These are phyloP conservation scores for Paramecium primaurelia DNA, from an alignment of 73 alveolate genomes.

Conservation along the genomic window DNA sequence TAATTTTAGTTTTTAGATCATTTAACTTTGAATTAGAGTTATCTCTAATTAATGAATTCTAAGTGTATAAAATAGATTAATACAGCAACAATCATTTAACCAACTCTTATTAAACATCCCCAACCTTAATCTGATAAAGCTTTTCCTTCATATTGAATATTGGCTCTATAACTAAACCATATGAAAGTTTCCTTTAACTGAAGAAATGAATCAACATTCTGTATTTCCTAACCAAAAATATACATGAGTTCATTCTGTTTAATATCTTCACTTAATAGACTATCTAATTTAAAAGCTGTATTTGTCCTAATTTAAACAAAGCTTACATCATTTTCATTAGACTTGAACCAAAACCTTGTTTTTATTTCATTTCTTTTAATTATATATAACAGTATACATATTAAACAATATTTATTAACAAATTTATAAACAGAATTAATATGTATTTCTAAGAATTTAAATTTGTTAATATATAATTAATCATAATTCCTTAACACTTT, in stretches of 20 bases:
- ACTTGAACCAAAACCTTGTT: not conserved
- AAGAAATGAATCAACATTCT: not conserved
- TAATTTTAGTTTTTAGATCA: not conserved
- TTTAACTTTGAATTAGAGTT: not conserved
- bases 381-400: constrained; percentile 1
- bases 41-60: not conserved
- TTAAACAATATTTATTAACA: not conserved
- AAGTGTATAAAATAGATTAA: not conserved
- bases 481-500: not conserved
- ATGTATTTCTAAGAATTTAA: not conserved
- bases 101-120: constrained; percentile 46
- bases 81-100: constrained; percentile 39
- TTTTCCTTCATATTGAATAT: not conserved
- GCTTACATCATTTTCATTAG: not conserved
- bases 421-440: not conserved
- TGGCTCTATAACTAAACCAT: constrained; percentile 18
- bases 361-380: not conserved
- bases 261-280: not conserved
- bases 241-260: not conserved
- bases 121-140: constrained; percentile 37
- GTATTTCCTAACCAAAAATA: constrained; percentile 1
- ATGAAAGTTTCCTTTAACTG: not conserved
- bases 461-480: not conserved
- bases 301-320: not conserved
- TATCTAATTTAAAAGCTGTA: constrained; percentile 22